Base-by-base conservation (phyloP, 116 monocot species). In the Papilionanthe hybrid region DNA sequence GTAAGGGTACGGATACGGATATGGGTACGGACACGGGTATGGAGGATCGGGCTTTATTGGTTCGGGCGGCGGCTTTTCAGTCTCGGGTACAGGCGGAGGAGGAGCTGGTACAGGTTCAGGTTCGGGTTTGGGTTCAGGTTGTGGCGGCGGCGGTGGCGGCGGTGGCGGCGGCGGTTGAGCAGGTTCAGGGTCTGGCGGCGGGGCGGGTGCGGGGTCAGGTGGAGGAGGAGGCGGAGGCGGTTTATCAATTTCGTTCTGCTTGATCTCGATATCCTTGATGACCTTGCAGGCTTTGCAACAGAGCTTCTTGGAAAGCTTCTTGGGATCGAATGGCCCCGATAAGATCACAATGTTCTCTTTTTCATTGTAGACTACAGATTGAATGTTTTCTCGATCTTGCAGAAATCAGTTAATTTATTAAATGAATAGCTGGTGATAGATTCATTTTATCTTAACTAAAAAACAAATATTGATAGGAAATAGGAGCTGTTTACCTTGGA, bases 201-300 rank as follows among this genome's bases (percentile, higher is more conserved):
- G 75, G 22, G 23, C 0, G 75, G 75, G 11, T 49, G 73, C 19
- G 45, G 65, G n/a, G n/a, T n/a, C n/a, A 1, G 45, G 48, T 25
- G 47, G 25, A 42, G 49, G 48, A 13, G 75, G 75, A 23, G 22
- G 23, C 0, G 75, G 75, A 23, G 75, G 73, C 19, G 45, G 65
- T n/a, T 78, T 56, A n/a, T n/a, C n/a, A n/a, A n/a, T n/a, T n/a
- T n/a, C n/a, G 27, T 57, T 55, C 44, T 78, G 43, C 53, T 72
- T 73, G 80, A 72, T 22, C 22, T 58, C 42, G 5, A 72, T 42
- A 55, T 74, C 72, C 42, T 74, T 80, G 55, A 80, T 80, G 50
- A 74, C 74, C 5, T 80, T 73, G 72, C 80, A 27, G 22, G 80
- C 73, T 28, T 74, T 80, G 74, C 80, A 80, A n/a, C 73, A 80